These are phyloP conservation scores for Ramularia endophylla DNA, from an alignment of 2,329 filamentous ascomycete species.

Conservation along the genomic window DNA sequence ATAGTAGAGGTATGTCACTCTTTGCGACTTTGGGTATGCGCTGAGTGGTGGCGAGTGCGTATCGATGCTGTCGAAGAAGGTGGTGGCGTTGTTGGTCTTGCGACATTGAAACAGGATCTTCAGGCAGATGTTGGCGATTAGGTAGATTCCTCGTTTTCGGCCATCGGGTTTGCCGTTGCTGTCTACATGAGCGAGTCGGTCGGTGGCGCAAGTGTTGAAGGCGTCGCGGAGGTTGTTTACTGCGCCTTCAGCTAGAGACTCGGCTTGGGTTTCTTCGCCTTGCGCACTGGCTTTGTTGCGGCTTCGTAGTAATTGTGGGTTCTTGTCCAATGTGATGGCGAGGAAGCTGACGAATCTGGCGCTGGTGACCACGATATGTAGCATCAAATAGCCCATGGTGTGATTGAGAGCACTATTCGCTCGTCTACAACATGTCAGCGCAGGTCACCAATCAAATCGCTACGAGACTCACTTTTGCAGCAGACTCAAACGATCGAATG, in stretches of 20 bases:
- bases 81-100: conserved; percentile 75
- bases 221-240: conserved; percentile 86
- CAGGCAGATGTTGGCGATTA: conserved; percentile 83
- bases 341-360: conserved; percentile 74
- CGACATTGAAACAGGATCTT: conserved; percentile 84
- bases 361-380: conserved; percentile 76
- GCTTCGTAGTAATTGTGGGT: conserved; percentile 67
- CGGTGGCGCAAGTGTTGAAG: conserved; percentile 83
- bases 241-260: conserved; percentile 78
- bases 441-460: conserved; percentile 33
- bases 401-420: conserved; percentile 78
- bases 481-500: conserved; percentile 67
- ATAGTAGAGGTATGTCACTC: conserved; percentile 91
- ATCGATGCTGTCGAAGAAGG: conserved; percentile 84
- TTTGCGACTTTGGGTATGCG: conserved; percentile 77
- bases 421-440: conserved; percentile 37
- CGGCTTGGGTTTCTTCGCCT: conserved; percentile 52
- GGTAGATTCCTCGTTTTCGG: conserved; percentile 82
- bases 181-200: conserved; percentile 57
- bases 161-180: conserved; percentile 64
- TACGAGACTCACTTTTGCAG: conserved; percentile 54
- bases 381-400: conserved; percentile 71
- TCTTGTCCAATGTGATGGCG: conserved; percentile 76
- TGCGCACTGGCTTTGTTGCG: conserved; percentile 36
- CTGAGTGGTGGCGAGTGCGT: conserved; percentile 74